These are phyloP conservation scores for Lasiosphaeria ovina DNA, from an alignment of 495 filamentous ascomycete species.

Conservation along the genomic window DNA sequence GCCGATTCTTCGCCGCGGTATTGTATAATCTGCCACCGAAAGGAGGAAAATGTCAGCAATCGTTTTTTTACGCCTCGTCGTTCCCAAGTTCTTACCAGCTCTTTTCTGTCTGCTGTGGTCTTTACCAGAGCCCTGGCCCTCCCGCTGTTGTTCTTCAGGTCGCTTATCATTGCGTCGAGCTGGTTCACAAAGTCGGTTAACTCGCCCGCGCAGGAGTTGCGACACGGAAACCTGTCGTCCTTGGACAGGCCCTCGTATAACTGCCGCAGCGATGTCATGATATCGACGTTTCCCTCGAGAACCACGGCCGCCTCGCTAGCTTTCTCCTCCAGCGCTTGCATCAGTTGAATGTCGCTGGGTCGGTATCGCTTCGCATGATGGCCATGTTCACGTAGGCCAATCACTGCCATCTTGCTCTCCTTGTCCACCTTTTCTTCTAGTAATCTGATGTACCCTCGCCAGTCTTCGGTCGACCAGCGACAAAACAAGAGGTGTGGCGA, in stretches of 20 bases:
- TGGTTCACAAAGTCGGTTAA: constrained; percentile 31
- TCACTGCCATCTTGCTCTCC: constrained; percentile 23
- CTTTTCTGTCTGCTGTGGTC: constrained; percentile 36
- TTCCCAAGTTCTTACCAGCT: constrained; percentile 28
- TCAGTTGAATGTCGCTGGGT: constrained; percentile 29
- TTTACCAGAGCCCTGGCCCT: constrained; percentile 34
- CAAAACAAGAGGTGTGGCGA: constrained; percentile 36
- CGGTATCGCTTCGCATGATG: constrained; percentile 24
- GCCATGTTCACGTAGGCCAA: constrained; percentile 19
- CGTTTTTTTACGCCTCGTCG: neutral
- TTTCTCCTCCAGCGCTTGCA: constrained; percentile 40
- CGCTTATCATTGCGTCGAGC: constrained; percentile 36
- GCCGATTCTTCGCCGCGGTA: constrained; percentile 37
- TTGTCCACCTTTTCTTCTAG: constrained; percentile 37
- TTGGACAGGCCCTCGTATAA: constrained; percentile 36
- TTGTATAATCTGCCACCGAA: constrained; percentile 17
- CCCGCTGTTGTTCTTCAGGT: constrained; percentile 36
- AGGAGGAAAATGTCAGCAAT: neutral
- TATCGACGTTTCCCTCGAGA: constrained; percentile 39
- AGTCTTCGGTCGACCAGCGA: constrained; percentile 43
- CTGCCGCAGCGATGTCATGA: constrained; percentile 31
- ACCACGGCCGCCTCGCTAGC: constrained; percentile 34
- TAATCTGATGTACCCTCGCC: constrained; percentile 42
- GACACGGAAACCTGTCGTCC: constrained; percentile 33
- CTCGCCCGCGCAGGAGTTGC: constrained; percentile 24